Evolutionary conservation across 257 asterid species (phyloP), one percentile per base, ranked within the genome.

Genomic region (Oldenlandia corymbosa): DNA sequence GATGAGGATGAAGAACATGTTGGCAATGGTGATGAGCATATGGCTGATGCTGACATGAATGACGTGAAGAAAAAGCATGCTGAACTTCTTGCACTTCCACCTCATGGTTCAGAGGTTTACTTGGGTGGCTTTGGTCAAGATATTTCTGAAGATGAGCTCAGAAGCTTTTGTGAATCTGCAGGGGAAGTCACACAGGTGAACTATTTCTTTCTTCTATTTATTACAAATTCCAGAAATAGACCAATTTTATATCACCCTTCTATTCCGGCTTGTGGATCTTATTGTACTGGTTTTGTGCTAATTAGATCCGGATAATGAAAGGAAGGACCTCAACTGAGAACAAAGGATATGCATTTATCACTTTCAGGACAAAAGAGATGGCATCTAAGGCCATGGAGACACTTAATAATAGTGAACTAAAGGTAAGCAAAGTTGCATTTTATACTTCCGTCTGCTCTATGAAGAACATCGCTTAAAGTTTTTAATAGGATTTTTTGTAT

Each of bases 31-130:
- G 86, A 81, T 69, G 87, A 72, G 64, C 76, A 80, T 63, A 82
- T 85, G 88, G 86, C 77, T 68, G 71, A 63, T 69, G 74, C 65
- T 50, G 88, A 83, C 70, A 74, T 60, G 13, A 83, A 74, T 51
- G 87, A 84, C 53, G 64, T 57, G 72, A 82, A 81, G 46, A 72
- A 75, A 73, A 76, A 79, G 74, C 88, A 77, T 75, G 80, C 86
- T 34, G 93, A 85, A 76, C 98, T 92, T 75, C 95, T 92, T 65
- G 88, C 96, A 23, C 93, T 89, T 67, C 98, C 98, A 34, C 83
- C 91, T 64, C 98, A 92, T 74, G 98, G 98, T 46, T 89, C 98
- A 12, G 97, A 87, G 84, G 90, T 92, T 54, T 89, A 89, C 75
- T 75, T 92, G 28, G 98, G 98, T 79, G 95, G 97, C 58, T 76